Conservation (phyloP, 805 yeast species). For the Yarrowia deformans region DNA sequence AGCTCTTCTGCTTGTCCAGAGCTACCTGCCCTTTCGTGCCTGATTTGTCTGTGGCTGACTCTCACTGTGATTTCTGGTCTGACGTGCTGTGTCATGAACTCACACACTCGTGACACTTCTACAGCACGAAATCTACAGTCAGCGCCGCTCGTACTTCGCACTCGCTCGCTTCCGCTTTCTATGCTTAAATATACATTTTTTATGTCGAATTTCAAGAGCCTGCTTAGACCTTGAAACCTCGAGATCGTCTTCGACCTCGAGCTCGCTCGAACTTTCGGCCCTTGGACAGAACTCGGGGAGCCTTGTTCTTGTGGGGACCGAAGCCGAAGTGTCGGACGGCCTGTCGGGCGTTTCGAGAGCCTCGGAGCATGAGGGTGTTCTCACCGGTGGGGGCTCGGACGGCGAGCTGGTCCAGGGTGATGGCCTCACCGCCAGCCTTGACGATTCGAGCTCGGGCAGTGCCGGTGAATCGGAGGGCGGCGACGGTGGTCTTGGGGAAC, state of each 20-base stretch:
- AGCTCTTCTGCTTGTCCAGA: too few species aligned
- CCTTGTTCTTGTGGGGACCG: constrained; percentile 99
- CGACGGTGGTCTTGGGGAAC: constrained; percentile 96
- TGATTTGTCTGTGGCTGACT: too few species aligned
- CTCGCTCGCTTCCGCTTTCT: neutral
- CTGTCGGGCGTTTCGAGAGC: constrained; percentile 99
- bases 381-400: constrained; percentile 99
- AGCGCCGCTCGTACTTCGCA: neutral
- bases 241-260: constrained; percentile 99
- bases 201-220: constrained; percentile 1
- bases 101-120: too few species aligned
- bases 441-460: constrained; percentile 97
- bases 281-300: constrained; percentile 95
- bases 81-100: too few species aligned
- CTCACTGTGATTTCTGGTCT: too few species aligned
- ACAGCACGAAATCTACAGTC: neutral
- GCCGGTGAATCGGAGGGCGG: constrained; percentile 99
- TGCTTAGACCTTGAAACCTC: constrained; percentile 99
- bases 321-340: constrained; percentile 99
- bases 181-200: constrained; percentile 39
- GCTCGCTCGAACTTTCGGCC: constrained; percentile 99
- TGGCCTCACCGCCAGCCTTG: constrained; percentile 99
- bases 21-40: too few species aligned
- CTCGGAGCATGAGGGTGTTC: constrained; percentile 97
- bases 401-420: constrained; percentile 99